Base-by-base conservation (phyloP, 305 asterid genomes). In the Lippia alba region DNA sequence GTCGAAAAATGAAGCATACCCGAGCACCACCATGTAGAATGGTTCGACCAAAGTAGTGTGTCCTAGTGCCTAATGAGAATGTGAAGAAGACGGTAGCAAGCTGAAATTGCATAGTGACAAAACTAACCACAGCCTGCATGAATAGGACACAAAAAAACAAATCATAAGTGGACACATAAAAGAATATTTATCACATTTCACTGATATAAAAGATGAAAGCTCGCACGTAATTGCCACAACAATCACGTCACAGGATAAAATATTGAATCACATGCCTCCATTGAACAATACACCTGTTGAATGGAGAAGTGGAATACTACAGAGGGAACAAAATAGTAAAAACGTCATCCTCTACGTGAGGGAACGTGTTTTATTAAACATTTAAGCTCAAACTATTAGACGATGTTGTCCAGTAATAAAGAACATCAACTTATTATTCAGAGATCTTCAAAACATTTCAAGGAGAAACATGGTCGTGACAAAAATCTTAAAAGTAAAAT, bases 31-130 rank as follows among this genome's bases (percentile, higher is more conserved):
- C 98, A 79, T 92, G 98, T 74, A 92, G 96, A 81, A 92, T 90
- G 59, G 98, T 92, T 60, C 97, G 91, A 64, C 98, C 98, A 73
- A 92, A 92, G 89, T 92, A 90, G 82, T 92, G 98, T 61, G 97
- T 90, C 79, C 82, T 88, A 20, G 98, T 92, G 76, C 98, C 98
- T 76, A 92, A 70, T 61, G 98, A 92, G 82, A 90, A 92, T 30
- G 98, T 92, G 82, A 92, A 92, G 86, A 87, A 92, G 71, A 92
- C 84, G 0, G 98, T 87, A 81, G 91, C 87, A 1, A 92, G 98
- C 85, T 92, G 98, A 81, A 92, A 90, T 74, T 92, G 98, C 98
- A 90, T 90, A n/a, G 98, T 92, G 74, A 92, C 89, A 79, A 90
- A 90, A 81, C 91, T 80, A 64, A 92, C 98, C 72, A 88, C 78